Base-by-base conservation (phyloP, 208 protist genomes). In the Histomonas meleagridis region DNA sequence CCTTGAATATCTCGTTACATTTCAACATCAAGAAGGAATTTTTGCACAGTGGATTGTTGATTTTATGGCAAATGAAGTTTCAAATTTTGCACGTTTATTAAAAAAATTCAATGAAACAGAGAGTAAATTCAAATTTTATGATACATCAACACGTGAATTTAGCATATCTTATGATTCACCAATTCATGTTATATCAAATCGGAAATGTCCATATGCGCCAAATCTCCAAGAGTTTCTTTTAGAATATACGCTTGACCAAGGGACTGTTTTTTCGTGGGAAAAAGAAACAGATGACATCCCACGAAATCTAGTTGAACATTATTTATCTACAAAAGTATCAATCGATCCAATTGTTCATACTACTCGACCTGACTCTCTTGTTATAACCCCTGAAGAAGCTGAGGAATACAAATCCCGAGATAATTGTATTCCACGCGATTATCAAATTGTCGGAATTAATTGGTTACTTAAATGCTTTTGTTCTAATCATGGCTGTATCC, bases 71-170 rank as follows among this genome's bases (percentile, higher is more conserved):
- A 55, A 86, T 9, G n/a, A 86, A 86, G 32, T 32, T 38, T 46
- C 76, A 2, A 86, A 86, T 86, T 86, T 86, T 55, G 3, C 14
- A 5, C 46, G 40, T 32, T 55, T 28, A 7, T 14, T 38, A 55
- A 32, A 86, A 48, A 86, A 86, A 86, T 86, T 86, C 46, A 86
- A 86, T 40, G 76, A 86, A 86, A 86, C 76, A 51, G 46, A n/a
- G 55, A 57, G 51, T 18, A 53, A 14, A 86, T 14, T 32, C n/a
- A 12, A n/a, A 51, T 86, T 21, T 55, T 86, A 51, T 40, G 40
- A 86, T 86, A 51, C 43, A 55, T 21, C 4, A 86, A n/a, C 40
- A 14, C 76, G 2, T 32, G 60, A 86, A 14, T 51, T 86, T 38
- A 55, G 32, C 10, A 38, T 18, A 28, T 86, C 76, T 55, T 86